Conservation (phyloP, 768 basidiomycete genomes). For the Hortiboletus campestris region DNA sequence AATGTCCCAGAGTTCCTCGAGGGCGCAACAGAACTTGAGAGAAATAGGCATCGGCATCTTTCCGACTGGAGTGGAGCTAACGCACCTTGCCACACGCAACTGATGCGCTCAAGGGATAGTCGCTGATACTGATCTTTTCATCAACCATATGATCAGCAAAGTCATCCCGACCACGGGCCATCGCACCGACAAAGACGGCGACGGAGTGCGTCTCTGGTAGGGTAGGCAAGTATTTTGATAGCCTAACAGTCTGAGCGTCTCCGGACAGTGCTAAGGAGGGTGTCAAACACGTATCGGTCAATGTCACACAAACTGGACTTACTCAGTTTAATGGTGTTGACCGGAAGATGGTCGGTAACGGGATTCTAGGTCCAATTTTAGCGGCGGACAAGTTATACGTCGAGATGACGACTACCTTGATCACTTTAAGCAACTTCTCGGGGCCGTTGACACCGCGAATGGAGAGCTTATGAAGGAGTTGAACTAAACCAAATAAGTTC, state of each 20-base stretch:
- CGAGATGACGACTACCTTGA: constrained; percentile 63
- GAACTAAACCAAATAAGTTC: constrained; percentile 52
- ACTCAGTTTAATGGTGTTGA: constrained; percentile 96
- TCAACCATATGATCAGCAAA: constrained; percentile 96
- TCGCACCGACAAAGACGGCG: constrained; percentile 96
- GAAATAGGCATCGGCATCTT: constrained; percentile 1
- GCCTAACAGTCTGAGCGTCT: constrained; percentile 76
- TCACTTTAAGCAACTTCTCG: constrained; percentile 94
- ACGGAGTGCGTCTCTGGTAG: constrained; percentile 86
- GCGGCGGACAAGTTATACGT: not conserved
- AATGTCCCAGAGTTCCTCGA: constrained; percentile 96
- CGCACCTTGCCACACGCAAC: constrained; percentile 97
- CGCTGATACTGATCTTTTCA: constrained; percentile 94
- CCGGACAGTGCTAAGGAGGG: constrained; percentile 74
- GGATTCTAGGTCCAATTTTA: constrained; percentile 64
- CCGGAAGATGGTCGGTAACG: constrained; percentile 88
- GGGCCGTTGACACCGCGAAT: constrained; percentile 96
- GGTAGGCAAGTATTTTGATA: constrained; percentile 82
- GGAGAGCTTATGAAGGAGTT: constrained; percentile 93
- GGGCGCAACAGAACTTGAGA: constrained; percentile 77
- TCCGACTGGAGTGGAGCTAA: not conserved
- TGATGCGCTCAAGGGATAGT: constrained; percentile 88
- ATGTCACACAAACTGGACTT: constrained; percentile 33
- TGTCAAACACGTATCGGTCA: constrained; percentile 2
- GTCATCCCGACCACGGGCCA: constrained; percentile 95